Base-by-base conservation (phyloP, 2,329 filamentous ascomycete genomes). In the Colletotrichum lini region DNA sequence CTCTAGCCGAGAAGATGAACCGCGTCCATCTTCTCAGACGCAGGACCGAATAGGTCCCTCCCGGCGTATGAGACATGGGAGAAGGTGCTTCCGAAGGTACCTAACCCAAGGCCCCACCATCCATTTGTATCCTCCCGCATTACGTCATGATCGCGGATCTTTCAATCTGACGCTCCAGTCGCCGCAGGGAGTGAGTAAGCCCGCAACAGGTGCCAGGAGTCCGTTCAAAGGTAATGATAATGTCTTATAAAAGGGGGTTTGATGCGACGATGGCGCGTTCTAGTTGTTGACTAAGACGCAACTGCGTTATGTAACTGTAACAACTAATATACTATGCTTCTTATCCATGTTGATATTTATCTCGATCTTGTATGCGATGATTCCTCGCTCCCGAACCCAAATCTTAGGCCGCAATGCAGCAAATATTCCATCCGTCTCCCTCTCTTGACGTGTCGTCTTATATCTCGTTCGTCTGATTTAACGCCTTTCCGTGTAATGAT, bases 101-200 rank as follows among this genome's bases (percentile, higher is more conserved):
- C 52, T 30, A 38, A 54, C 52, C 30, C 38, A 40, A 23, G 64
- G 67, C 47, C 57, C 67, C 67, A 65, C 56, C 67, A 57, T 49
- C 49, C 50, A 60, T 50, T 49, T 12, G 56, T 23, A 16, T 50
- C 63, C 45, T 38, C 63, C 52, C 38, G 18, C 67, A 67, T 49
- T 61, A 70, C 67, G 67, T 70, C 67, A 70, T 60, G 8, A 18
- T 35, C n/a, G 30, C 21, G 30, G 35, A 44, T 23, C 40, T 2
- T 23, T 21, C 30, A 40, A 40, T 35, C n/a, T 10, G 49, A 49
- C 44, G 13, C 42, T 57, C 2, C 30, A 40, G 21, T 21, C 9
- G 26, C 35, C 15, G 35, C 8, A n/a, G 16, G 8, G 8, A 21
- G 35, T 30, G 16, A 52, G 1, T 1, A 38, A 12, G 23, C 4